Conservation (phyloP, 805 yeast genomes). For the Tetrapisispora phaffii region DNA sequence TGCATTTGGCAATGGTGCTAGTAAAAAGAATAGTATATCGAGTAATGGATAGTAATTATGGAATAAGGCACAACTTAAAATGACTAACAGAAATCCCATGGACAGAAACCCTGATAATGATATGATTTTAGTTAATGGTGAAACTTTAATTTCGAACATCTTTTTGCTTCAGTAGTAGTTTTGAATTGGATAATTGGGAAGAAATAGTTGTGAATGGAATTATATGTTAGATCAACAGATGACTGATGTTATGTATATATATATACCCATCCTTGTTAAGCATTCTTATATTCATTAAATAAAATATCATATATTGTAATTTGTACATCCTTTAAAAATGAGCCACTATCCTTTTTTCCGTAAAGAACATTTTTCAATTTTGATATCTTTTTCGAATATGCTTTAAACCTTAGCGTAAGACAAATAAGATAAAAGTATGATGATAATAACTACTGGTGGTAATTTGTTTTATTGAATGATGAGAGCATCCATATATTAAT, state of each 20-base stretch:
- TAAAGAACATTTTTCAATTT: neutral
- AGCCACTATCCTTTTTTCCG: neutral
- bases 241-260: neutral
- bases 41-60: slow-evolving; percentile 87
- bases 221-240: no score
- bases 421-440: no score
- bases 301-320: no score
- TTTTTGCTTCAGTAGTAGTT: neutral
- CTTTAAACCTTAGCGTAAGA: no score
- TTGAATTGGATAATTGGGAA: neutral
- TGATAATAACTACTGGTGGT: no score
- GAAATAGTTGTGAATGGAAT: neutral
- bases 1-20: slow-evolving; percentile 67
- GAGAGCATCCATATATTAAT: no score
- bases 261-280: no score
- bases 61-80: slow-evolving; percentile 78
- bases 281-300: no score
- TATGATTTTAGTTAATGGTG: slow-evolving; percentile 29
- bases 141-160: slow-evolving; percentile 24
- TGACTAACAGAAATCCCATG: slow-evolving; percentile 79
- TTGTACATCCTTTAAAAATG: neutral
- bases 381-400: neutral
- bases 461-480: no score
- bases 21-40: slow-evolving; percentile 52
- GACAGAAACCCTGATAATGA: slow-evolving; percentile 49